Evolutionary conservation across 441 rosid species (phyloP), one percentile per base, ranked within the genome.

Genomic region (Syzygium syzygioides): DNA sequence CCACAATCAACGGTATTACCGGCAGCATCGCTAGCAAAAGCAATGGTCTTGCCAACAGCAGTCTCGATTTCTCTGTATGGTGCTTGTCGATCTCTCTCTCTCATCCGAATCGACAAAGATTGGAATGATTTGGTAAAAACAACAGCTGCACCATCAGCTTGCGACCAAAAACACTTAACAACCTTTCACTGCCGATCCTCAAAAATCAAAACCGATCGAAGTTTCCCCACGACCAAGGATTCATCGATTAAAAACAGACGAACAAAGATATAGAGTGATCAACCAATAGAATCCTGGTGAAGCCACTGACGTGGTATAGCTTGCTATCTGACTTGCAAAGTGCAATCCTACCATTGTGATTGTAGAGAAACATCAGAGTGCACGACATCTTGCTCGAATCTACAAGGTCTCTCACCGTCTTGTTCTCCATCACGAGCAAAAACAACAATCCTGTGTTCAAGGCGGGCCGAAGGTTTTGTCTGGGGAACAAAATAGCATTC

Each of bases 231-330:
- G 9, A 15, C 14, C 37, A 10, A 64, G 20, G 15, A 30, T 15
- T 64, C 71, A 64, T 64, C 71, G 17, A 2, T n/a, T n/a, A 64
- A 64, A 25, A 64, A 15, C 37, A 0, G 20, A 64, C 30, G 37
- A 79, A 88, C 86, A 76, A n/a, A 94, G 96, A 93, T n/a, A 95
- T 86, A 79, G 97, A 92, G 45, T 93, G 94, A 59, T 92, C 92
- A 85, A 96, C 96, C 85, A 95, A 87, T 14, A 97, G 94, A 64
- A 95, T 95, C 89, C 97, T 91, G 86, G 98, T 96, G 89, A 93
- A 88, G 32, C 32, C 17, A 30, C 32, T 17, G 28, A 5, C 13
- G 66, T 15, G 26, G 17, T 15, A 13, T 30, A 60, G 66, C 32
- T 60, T 30, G 66, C 32, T 0, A 30, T 60, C 17, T 30, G 10